Evolutionary conservation across 2,329 filamentous ascomycete genomes (phyloP).

Genomic region (Bipolaris sorokiniana): DNA sequence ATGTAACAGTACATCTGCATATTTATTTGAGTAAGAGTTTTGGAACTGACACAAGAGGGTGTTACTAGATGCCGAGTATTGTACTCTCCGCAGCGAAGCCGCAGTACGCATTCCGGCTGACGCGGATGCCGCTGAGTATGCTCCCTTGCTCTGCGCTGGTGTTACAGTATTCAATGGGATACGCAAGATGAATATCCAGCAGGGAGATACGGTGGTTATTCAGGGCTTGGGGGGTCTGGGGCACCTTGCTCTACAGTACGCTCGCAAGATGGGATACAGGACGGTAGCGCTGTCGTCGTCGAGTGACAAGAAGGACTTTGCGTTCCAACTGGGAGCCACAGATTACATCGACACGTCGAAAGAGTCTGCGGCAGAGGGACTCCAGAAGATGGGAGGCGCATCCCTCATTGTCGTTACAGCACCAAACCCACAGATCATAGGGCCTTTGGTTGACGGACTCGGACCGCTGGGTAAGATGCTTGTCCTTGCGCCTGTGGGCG

Average conservation of each 20-base stretch:
- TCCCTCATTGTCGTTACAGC: slow-evolving; percentile 67
- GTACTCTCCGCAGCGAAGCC: slow-evolving; percentile 65
- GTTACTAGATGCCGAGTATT: slow-evolving; percentile 63
- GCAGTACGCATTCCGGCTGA: slow-evolving; percentile 59
- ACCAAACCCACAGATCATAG: slow-evolving; percentile 63
- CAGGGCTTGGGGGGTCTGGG: slow-evolving; percentile 61
- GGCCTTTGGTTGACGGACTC: slow-evolving; percentile 61
- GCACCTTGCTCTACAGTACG: slow-evolving; percentile 61
- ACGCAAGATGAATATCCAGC: slow-evolving; percentile 54
- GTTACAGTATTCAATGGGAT: slow-evolving; percentile 62
- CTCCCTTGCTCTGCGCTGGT: slow-evolving; percentile 56
- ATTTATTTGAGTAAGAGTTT: neutral
- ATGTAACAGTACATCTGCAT: neutral
- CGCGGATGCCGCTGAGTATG: slow-evolving; percentile 54
- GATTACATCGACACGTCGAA: slow-evolving; percentile 63
- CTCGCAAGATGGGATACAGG: slow-evolving; percentile 59
- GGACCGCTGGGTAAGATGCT: slow-evolving; percentile 64
- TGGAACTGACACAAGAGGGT: neutral
- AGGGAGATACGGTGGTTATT: slow-evolving; percentile 57
- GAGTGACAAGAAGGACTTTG: slow-evolving; percentile 60
- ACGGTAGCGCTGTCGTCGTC: slow-evolving; percentile 60
- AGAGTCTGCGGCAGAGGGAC: slow-evolving; percentile 56
- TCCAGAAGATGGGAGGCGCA: slow-evolving; percentile 67
- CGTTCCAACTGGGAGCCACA: slow-evolving; percentile 61
- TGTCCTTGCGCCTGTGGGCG: slow-evolving; percentile 61